Evolutionary conservation across 2,329 filamentous ascomycete species (phyloP).

Genomic region (Hypoxylon sp.): DNA sequence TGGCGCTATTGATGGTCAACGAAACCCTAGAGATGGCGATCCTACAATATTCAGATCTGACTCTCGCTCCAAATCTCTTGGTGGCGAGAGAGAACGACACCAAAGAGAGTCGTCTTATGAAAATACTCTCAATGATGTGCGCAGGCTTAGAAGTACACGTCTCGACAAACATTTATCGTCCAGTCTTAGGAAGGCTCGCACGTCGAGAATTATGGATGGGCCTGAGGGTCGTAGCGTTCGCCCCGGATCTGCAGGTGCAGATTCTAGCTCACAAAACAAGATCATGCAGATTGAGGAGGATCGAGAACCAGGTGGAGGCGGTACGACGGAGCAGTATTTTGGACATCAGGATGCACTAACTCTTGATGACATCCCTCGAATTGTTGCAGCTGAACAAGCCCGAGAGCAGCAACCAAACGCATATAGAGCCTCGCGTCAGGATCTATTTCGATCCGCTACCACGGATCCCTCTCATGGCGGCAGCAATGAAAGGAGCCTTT

Average conservation of each 20-base stretch:
- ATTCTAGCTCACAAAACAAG: slow-evolving; percentile 66
- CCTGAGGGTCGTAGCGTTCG: slow-evolving; percentile 78
- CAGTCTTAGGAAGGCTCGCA: slow-evolving; percentile 89
- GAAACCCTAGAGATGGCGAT: slow-evolving; percentile 62
- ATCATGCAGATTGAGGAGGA: slow-evolving; percentile 86
- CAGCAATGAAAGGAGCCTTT: slow-evolving; percentile 76
- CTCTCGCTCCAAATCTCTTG: slow-evolving; percentile 81
- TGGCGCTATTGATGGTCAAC: slow-evolving; percentile 75
- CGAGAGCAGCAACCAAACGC: slow-evolving; percentile 88
- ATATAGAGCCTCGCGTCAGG: slow-evolving; percentile 81
- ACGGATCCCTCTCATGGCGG: slow-evolving; percentile 75
- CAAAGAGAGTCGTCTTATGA: slow-evolving; percentile 86
- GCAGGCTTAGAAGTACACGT: slow-evolving; percentile 89
- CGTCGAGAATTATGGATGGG: slow-evolving; percentile 92
- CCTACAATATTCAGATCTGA: slow-evolving; percentile 73
- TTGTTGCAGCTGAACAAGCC: slow-evolving; percentile 95
- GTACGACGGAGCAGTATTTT: slow-evolving; percentile 85
- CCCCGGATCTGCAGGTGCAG: slow-evolving; percentile 79
- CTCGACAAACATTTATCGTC: slow-evolving; percentile 95
- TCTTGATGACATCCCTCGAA: slow-evolving; percentile 94
- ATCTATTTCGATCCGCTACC: slow-evolving; percentile 71
- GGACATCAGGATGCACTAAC: slow-evolving; percentile 92
- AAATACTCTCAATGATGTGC: slow-evolving; percentile 95
- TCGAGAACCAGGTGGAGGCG: slow-evolving; percentile 76
- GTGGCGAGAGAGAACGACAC: slow-evolving; percentile 73